Base-by-base conservation (phyloP, 805 yeast genomes). In the Yarrowia sp. region DNA sequence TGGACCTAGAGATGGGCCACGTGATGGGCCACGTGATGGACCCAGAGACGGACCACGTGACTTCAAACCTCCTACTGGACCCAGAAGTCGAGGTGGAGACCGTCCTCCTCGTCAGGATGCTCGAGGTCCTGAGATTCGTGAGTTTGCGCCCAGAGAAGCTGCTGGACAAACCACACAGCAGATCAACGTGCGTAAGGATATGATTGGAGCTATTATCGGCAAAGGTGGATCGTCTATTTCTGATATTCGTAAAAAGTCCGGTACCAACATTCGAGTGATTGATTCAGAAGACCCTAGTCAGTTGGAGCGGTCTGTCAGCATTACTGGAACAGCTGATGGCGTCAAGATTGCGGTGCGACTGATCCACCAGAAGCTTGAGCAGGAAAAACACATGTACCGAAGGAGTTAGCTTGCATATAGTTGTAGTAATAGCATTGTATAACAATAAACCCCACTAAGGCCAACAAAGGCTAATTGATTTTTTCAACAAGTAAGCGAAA, bases 121-220 rank as follows among this genome's bases (percentile, higher is more conserved):
- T 33, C 15, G 47, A 28, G 43, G 48, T 33, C 53, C 47, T 3
- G 51, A 60, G 36, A 18, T 65, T 51, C 38, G 62, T 6, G 66
- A 45, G 38, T 41, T 67, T 17, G 47, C 64, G 7, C 50, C 66
- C 41, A 3, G 67, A 50, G 44, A 58, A 51, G 33, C 51, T 14
- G 44, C 66, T 4, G 69, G 68, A 38, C 31, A 55, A 15, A 42
- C 83, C 64, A 82, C 85, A 64, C 90, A 89, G 74, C 92, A 88
- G 66, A 80, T 90, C 3, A 86, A 78, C 69, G 90, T 91, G 48
- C 92, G 96, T 28, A 86, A 87, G 72, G 84, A 84, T 41, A 87
- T 82, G 74, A 92, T 91, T 43, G 97, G 97, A 1, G 84, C 89
- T 43, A 86, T 91, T 32, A 91, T 91, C 66, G 97, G 97, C 1